Percentiles rank a stretch among this genome's conserved stretches.
Conservation (phyloP, 129 eudicot genomes). For the Dittrichia graveolens region DNA sequence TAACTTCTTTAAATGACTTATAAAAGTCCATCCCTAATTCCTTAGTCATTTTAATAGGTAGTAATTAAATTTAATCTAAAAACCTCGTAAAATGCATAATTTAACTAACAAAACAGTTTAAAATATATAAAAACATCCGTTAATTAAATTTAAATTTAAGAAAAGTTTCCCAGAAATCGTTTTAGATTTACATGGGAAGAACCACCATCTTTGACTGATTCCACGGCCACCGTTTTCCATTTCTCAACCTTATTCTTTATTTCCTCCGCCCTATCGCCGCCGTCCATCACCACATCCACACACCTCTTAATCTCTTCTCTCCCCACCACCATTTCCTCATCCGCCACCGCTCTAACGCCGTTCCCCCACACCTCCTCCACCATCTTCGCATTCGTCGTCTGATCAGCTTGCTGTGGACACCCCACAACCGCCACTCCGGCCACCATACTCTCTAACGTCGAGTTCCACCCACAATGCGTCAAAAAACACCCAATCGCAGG, state of each 20-base stretch:
- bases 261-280: constrained; percentile 44
- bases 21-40: too few species aligned
- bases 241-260: constrained; percentile 33
- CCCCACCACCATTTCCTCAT: constrained; percentile 26
- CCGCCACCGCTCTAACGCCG: constrained; percentile 38
- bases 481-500: constrained; percentile 56
- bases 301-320: constrained; percentile 45
- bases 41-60: too few species aligned
- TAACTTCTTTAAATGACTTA: too few species aligned
- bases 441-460: constrained; percentile 54
- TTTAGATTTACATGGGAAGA: constrained; percentile 41
- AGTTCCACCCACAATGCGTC: constrained; percentile 72
- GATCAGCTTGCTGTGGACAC: constrained; percentile 57
- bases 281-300: constrained; percentile 44
- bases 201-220: constrained; percentile 60
- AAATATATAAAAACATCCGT: too few species aligned
- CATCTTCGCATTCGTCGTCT: constrained; percentile 49
- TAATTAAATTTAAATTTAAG: neutral
- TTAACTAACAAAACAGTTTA: too few species aligned
- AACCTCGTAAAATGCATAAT: too few species aligned
- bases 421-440: constrained; percentile 66
- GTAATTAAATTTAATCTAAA: too few species aligned
- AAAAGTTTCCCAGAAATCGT: constrained; percentile 17
- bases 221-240: constrained; percentile 53
- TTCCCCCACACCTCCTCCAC: constrained; percentile 58